Percentiles rank a stretch among this genome's conserved stretches.
These are phyloP conservation scores for Trichoderma endophyticum DNA, from an alignment of 2,329 filamentous ascomycete species.

Conservation along the genomic window DNA sequence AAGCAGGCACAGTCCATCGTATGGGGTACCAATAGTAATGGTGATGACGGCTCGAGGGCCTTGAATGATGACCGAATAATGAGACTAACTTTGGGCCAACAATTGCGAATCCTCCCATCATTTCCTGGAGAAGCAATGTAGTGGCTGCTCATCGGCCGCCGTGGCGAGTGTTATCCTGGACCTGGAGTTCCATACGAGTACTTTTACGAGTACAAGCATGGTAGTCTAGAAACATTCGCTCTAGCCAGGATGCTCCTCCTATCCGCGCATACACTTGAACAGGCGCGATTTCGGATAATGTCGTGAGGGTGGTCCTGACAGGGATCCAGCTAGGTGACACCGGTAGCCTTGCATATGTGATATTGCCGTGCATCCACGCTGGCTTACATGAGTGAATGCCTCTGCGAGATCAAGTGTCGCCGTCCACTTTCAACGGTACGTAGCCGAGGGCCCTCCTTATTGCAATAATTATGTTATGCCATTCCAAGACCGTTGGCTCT, in stretches of 20 bases:
- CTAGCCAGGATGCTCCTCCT: neutral
- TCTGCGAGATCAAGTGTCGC: neutral
- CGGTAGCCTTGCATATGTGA: slow-evolving; percentile 18
- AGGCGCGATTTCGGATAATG: slow-evolving; percentile 14
- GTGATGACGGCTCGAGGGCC: neutral
- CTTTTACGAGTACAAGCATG: neutral
- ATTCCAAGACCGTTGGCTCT: neutral
- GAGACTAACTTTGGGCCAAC: neutral
- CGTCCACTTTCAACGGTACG: slow-evolving; percentile 3
- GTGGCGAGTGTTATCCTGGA: neutral
- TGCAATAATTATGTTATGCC: neutral
- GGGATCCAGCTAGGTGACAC: slow-evolving; percentile 7
- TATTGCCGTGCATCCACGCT: slow-evolving; percentile 14
- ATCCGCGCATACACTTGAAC: neutral
- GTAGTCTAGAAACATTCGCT: slow-evolving; percentile 6
- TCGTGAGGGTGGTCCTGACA: slow-evolving; percentile 14
- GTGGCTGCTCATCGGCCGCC: neutral
- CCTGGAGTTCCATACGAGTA: neutral
- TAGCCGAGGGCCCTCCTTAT: neutral
- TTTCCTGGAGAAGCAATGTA: slow-evolving; percentile 2
- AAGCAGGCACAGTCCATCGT: neutral
- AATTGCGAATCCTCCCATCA: neutral
- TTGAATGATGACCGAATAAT: neutral
- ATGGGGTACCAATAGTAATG: neutral
- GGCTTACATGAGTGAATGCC: neutral